Base-by-base conservation (phyloP, 1,139 yeast species). In the Pichia sp. region DNA sequence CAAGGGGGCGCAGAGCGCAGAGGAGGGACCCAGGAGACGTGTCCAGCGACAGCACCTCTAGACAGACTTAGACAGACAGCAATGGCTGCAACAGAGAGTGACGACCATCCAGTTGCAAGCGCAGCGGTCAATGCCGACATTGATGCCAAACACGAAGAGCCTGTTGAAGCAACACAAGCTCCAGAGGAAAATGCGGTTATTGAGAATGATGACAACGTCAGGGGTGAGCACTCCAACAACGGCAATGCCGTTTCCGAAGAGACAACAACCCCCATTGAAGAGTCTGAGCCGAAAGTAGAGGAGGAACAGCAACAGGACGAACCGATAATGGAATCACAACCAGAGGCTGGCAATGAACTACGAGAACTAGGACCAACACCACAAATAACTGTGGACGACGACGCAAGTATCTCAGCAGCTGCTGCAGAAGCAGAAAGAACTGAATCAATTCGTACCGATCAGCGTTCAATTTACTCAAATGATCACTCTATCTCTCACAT, bases 371-470 rank as follows among this genome's bases (percentile, higher is more conserved):
- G 16, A 19, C 7, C 6, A 7, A 15, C 7, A 8, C 8, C 10
- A 14, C 17, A 9, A n/a, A 5, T 8, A n/a, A 15, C 6, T 16
- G 27, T 13, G 12, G 18, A 25, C 6, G 27, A 4, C 4, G 16
- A 21, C 10, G 18, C 13, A 14, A 16, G 8, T 4, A 20, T 22
- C 9, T 15, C 13, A 3, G 15, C 13, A 21, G 25, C 2, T 27
- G 26, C 15, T 18, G 3, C 6, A 6, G 20, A 16, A 13, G 11
- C 15, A 17, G 39, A 35, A 21, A 16, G 13, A 10, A 24, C 26
- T 15, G 23, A 30, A n/a, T 39, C 42, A 10, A 19, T 39, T 11
- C 40, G 23, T 25, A 36, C 39, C 36, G 29, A 40, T 34, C 23
- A 37, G 12, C 41, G 30, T 17, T 34, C 41, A 6, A 29, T 34